Conservation (phyloP, 805 yeast species). For the Cyberlindnera xylosilytica region DNA sequence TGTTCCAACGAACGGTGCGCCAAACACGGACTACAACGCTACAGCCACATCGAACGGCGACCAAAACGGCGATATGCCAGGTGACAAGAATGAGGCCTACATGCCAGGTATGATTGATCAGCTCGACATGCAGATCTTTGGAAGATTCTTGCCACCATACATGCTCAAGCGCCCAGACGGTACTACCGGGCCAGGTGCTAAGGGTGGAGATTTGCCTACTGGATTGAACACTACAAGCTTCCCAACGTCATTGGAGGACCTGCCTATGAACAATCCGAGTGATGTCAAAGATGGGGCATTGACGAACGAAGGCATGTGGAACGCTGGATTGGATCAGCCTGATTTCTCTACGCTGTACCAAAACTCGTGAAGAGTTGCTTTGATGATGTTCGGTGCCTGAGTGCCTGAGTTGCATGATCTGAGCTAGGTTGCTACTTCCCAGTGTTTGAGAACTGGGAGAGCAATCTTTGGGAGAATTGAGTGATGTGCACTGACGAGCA, state of each 20-base stretch:
- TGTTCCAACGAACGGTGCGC: too few relatives aligned
- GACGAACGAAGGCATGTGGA: not conserved
- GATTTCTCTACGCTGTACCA: slow-evolving; percentile 6
- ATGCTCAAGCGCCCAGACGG: slow-evolving; percentile 47
- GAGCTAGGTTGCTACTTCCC: too few relatives aligned
- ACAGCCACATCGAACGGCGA: too few relatives aligned
- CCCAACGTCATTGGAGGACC: slow-evolving; percentile 22
- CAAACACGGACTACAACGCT: not conserved
- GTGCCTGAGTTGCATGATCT: too few relatives aligned
- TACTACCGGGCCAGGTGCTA: slow-evolving; percentile 26
- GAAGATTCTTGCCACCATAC: slow-evolving; percentile 79
- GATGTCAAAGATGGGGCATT: slow-evolving; percentile 1
- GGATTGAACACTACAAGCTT: slow-evolving; percentile 25
- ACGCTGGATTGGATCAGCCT: not conserved
- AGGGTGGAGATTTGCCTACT: slow-evolving; percentile 29
- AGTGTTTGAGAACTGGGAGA: too few relatives aligned
- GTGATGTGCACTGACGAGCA: too few relatives aligned
- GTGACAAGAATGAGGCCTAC: slow-evolving; percentile 34
- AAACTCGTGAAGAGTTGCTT: not conserved
- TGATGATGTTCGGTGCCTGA: not conserved
- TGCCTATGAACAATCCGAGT: slow-evolving; percentile 14
- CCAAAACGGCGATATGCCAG: too few relatives aligned
- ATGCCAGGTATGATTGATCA: slow-evolving; percentile 84
- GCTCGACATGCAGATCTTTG: slow-evolving; percentile 81
- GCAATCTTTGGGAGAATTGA: too few relatives aligned